These are phyloP conservation scores for Metschnikowia cubensis DNA, from an alignment of 805 yeast species.

Conservation along the genomic window DNA sequence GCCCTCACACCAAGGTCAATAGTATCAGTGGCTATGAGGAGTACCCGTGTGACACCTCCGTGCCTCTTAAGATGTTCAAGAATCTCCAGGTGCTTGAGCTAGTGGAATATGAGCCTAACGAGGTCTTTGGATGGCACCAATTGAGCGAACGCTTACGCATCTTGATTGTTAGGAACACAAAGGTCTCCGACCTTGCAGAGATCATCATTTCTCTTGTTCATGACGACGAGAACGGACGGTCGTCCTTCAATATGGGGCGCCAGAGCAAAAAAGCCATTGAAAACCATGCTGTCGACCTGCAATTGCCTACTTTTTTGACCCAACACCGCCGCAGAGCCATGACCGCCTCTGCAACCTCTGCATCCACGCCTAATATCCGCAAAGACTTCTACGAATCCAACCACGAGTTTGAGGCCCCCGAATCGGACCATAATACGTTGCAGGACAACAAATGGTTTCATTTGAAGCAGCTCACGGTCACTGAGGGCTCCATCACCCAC, in stretches of 20 bases:
- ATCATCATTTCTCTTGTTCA: slow-evolving; percentile 48
- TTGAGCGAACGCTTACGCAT: slow-evolving; percentile 53
- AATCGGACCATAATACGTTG: slow-evolving; percentile 20
- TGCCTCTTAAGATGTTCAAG: slow-evolving; percentile 59
- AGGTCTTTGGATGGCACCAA: slow-evolving; percentile 61
- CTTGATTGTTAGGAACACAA: slow-evolving; percentile 49
- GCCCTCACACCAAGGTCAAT: slow-evolving; percentile 56
- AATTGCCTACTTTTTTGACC: neutral
- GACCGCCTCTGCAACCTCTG: slow-evolving; percentile 10
- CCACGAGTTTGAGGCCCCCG: neutral
- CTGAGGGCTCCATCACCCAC: slow-evolving; percentile 36
- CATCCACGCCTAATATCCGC: slow-evolving; percentile 5
- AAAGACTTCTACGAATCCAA: slow-evolving; percentile 6
- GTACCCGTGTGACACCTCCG: slow-evolving; percentile 67
- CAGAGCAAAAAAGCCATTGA: slow-evolving; percentile 18
- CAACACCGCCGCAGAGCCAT: slow-evolving; percentile 13
- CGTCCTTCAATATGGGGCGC: slow-evolving; percentile 27
- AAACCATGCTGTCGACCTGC: neutral
- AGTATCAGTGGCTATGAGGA: slow-evolving; percentile 62
- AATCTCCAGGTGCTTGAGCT: slow-evolving; percentile 60
- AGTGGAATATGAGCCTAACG: slow-evolving; percentile 58
- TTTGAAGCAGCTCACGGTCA: slow-evolving; percentile 38
- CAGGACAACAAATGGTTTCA: slow-evolving; percentile 39
- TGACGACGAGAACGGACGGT: slow-evolving; percentile 47
- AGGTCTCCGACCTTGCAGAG: slow-evolving; percentile 50